Percentiles rank a stretch among this genome's conserved stretches.
Conservation (phyloP, 805 yeast species). For the Schwanniomyces vanrijiae region DNA sequence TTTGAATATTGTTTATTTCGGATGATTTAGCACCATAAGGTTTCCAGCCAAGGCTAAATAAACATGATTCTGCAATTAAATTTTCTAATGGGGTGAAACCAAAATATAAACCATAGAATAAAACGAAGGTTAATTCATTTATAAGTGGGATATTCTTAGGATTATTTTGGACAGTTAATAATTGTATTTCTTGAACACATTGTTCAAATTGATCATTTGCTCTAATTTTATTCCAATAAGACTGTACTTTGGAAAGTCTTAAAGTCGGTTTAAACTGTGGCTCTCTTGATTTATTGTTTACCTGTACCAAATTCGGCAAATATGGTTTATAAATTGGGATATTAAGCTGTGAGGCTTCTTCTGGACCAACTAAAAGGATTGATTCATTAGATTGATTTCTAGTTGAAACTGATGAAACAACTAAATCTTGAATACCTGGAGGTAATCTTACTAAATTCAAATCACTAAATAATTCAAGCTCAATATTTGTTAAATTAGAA, state of each 20-base stretch:
- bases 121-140: slow-evolving; percentile 38
- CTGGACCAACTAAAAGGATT: slow-evolving; percentile 21
- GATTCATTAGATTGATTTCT: slow-evolving; percentile 23
- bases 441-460: slow-evolving; percentile 33
- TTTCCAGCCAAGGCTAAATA: slow-evolving; percentile 42
- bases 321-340: slow-evolving; percentile 35
- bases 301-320: slow-evolving; percentile 26
- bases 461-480: slow-evolving; percentile 36
- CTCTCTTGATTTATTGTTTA: slow-evolving; percentile 21
- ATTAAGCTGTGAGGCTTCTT: slow-evolving; percentile 21
- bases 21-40: slow-evolving; percentile 28
- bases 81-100: slow-evolving; percentile 44
- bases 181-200: slow-evolving; percentile 29
- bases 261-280: slow-evolving; percentile 30
- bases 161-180: slow-evolving; percentile 18
- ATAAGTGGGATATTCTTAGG: slow-evolving; percentile 21
- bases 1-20: slow-evolving; percentile 2
- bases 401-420: slow-evolving; percentile 37
- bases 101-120: slow-evolving; percentile 44
- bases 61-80: slow-evolving; percentile 39
- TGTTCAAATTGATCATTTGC: slow-evolving; percentile 32
- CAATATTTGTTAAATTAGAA: slow-evolving; percentile 30
- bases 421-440: slow-evolving; percentile 44
- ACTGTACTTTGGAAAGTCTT: slow-evolving; percentile 33
- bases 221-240: slow-evolving; percentile 42